Conservation (phyloP, 2,329 filamentous ascomycete species). For the Aspergillus sp. region DNA sequence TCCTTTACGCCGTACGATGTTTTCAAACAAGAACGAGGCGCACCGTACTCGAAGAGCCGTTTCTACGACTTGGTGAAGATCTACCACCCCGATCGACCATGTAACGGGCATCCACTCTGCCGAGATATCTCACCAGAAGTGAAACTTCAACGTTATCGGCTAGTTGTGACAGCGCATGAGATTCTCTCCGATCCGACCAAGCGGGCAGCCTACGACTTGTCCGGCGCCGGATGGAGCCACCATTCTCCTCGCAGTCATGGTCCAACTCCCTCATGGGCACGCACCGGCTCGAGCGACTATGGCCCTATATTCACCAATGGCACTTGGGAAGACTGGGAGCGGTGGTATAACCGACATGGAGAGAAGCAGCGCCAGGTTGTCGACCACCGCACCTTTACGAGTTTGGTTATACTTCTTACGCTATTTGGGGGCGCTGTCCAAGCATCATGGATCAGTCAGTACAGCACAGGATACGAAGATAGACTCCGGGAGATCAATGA, state of each 20-base stretch:
- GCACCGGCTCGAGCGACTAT: slow-evolving; percentile 14
- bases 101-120: slow-evolving; percentile 37
- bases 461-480: slow-evolving; percentile 60
- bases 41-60: slow-evolving; percentile 72
- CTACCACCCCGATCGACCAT: slow-evolving; percentile 79
- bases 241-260: slow-evolving; percentile 28
- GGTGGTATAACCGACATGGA: slow-evolving; percentile 60
- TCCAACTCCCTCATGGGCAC: slow-evolving; percentile 15
- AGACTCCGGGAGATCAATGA: slow-evolving; percentile 63
- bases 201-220: slow-evolving; percentile 74
- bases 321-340: slow-evolving; percentile 98
- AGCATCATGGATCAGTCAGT: slow-evolving; percentile 61
- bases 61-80: slow-evolving; percentile 93
- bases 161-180: slow-evolving; percentile 81
- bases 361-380: slow-evolving; percentile 50
- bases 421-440: slow-evolving; percentile 69
- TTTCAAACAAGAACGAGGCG: slow-evolving; percentile 57
- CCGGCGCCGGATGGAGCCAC: slow-evolving; percentile 73
- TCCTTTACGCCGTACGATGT: slow-evolving; percentile 80
- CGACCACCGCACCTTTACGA: slow-evolving; percentile 73
- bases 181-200: slow-evolving; percentile 78
- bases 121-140: slow-evolving; percentile 53
- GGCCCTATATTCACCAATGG: slow-evolving; percentile 65
- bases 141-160: slow-evolving; percentile 81
- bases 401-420: slow-evolving; percentile 65